Base-by-base conservation (phyloP, 805 yeast species). In the Tetrapisispora phaffii region DNA sequence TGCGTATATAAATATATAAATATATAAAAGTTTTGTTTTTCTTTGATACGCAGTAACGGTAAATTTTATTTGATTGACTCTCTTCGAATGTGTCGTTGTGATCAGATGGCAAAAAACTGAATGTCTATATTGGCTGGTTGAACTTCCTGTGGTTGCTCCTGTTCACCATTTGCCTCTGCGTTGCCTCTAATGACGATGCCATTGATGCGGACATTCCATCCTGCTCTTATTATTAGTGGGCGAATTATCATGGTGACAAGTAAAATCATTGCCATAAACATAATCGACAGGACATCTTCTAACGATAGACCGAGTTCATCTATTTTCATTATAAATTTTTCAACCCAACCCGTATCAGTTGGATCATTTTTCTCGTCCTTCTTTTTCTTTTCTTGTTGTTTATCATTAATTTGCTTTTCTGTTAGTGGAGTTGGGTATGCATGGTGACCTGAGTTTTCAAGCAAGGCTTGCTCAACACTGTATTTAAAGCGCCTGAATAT, bases 151-250 rank as follows among this genome's bases (percentile, higher is more conserved):
- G 10, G 32, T 29, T 36, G 44, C 35, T 40, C 16, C 32, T 37
- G 47, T 29, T 37, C 38, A 28, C 42, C 45, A 20, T 23, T 22
- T 23, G 35, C 31, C 24, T 21, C 31, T 28, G 4, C 32, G 31
- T 38, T 37, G 8, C 32, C 34, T 38, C 41, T 35, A 4, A 46
- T 19, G 9, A 44, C 49, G 1, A 53, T 24, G 7, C 60, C 60
- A 21, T 56, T 57, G 17, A 58, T 37, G 17, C 55, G 44, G n/a
- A 60, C 51, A 38, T 59, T 58, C 62, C 61, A 58, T 13, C 57
- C 59, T 22, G 57, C 46, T 22, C 58, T 47, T 5, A 45, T 48
- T 2, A 57, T 61, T 5, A 58, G 6, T 7, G 48, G 47, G 28
- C 62, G 48, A 7, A 59, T 19, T 5, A 54, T 39, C 24, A 52